Conservation (phyloP, 1,139 yeast species). For the Yamadazyma dendronema region DNA sequence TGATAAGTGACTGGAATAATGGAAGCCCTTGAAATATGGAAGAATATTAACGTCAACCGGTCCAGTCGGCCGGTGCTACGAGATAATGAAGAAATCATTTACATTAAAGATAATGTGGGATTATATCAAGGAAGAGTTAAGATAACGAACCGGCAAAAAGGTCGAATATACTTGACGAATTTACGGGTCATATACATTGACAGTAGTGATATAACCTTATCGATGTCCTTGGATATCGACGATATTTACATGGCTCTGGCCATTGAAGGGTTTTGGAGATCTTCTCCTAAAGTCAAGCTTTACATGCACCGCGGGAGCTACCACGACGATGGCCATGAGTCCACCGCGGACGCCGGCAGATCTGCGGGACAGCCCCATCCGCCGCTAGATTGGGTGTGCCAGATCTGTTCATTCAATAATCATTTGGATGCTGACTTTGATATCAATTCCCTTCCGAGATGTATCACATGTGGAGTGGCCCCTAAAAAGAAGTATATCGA, state of each 20-base stretch:
- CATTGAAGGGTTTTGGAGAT: conserved; percentile 65
- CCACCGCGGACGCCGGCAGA: not conserved
- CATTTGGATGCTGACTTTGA: conserved; percentile 28
- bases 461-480: conserved; percentile 76
- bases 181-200: conserved; percentile 74
- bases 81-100: conserved; percentile 40
- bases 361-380: not conserved
- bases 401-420: conserved; percentile 77
- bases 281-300: conserved; percentile 72
- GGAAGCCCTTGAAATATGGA: too few species aligned
- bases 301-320: too few species aligned
- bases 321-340: not conserved
- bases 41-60: conserved; percentile 35
- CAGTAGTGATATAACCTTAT: conserved; percentile 37
- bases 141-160: conserved; percentile 63
- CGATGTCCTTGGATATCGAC: conserved; percentile 52
- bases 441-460: conserved; percentile 47
- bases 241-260: conserved; percentile 20
- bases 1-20: too few species aligned
- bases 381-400: conserved; percentile 69
- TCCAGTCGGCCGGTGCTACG: conserved; percentile 48
- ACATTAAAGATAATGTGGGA: conserved; percentile 59
- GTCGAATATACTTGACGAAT: conserved; percentile 75
- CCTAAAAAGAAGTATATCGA: conserved; percentile 17
- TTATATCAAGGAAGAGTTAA: conserved; percentile 71